Conservation (phyloP, 495 filamentous ascomycete genomes). For the Oidiodendron maius region DNA sequence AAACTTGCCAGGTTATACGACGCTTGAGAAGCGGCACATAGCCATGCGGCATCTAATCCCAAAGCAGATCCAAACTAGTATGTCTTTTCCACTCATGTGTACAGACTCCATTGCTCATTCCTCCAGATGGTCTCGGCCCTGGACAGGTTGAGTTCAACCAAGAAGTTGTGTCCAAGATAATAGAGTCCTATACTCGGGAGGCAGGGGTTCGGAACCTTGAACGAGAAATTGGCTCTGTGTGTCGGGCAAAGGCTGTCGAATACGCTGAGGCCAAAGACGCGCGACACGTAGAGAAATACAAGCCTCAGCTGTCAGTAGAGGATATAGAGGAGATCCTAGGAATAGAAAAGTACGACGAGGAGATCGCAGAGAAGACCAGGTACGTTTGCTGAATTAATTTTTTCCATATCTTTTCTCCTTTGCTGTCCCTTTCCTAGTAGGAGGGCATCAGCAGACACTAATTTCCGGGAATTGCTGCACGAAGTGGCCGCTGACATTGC, state of each 20-base stretch:
- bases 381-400: constrained; percentile 9
- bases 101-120: constrained; percentile 41
- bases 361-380: constrained; percentile 78
- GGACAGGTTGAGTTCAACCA: constrained; percentile 70
- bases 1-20: constrained; percentile 88
- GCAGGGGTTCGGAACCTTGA: constrained; percentile 97
- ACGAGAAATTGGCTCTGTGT: constrained; percentile 90
- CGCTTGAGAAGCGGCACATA: constrained; percentile 96
- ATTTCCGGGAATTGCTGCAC: background rate
- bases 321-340: constrained; percentile 90
- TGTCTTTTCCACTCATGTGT: constrained; percentile 2
- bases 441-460: background rate
- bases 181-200: constrained; percentile 93
- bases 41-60: constrained; percentile 88
- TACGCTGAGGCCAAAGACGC: constrained; percentile 83
- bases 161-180: constrained; percentile 88
- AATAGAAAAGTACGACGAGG: constrained; percentile 90
- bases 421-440: no score
- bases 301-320: constrained; percentile 61
- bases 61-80: constrained; percentile 69
- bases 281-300: constrained; percentile 63
- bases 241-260: constrained; percentile 91
- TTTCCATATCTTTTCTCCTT: background rate
- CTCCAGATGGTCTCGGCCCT: constrained; percentile 59
- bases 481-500: constrained; percentile 19